phyloP scores from a whole-genome alignment of 352 stramenopile species.

The Phytophthora agathidicida region DNA sequence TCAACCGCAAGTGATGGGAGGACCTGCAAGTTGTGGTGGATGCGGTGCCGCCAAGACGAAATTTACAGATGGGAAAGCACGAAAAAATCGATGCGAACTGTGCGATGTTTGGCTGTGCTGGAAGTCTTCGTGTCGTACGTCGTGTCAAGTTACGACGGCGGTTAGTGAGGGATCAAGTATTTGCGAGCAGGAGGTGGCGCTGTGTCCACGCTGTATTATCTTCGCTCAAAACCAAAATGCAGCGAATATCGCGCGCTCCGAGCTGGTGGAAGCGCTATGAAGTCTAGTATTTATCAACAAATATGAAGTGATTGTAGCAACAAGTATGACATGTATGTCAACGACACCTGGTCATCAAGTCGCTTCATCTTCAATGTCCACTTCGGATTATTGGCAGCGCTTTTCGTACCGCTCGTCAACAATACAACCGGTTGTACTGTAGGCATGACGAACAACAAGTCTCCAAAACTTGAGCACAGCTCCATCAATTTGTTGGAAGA shows the following conservation, averaged over 20 bases:
- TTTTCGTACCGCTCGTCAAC: neutral
- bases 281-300: conserved; percentile 2
- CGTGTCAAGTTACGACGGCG: conserved; percentile 22
- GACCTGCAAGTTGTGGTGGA: conserved; percentile 18
- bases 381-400: conserved; percentile 1
- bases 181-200: conserved; percentile 11
- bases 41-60: conserved; percentile 11
- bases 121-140: conserved; percentile 22
- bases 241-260: conserved; percentile 15
- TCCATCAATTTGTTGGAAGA: no score
- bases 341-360: neutral
- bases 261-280: conserved; percentile 2
- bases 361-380: conserved; percentile 1
- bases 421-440: no score
- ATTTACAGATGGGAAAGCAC: neutral
- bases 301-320: neutral
- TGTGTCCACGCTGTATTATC: conserved; percentile 23
- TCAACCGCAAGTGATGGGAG: conserved; percentile 15
- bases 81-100: conserved; percentile 19
- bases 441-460: no score
- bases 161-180: conserved; percentile 11
- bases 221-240: conserved; percentile 17
- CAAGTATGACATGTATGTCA: neutral
- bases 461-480: no score
- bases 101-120: conserved; percentile 31